Evolutionary conservation across 2,329 filamentous ascomycete genomes (phyloP), one percentile per base, ranked within the genome.

Genomic region (Diatrype stigma): DNA sequence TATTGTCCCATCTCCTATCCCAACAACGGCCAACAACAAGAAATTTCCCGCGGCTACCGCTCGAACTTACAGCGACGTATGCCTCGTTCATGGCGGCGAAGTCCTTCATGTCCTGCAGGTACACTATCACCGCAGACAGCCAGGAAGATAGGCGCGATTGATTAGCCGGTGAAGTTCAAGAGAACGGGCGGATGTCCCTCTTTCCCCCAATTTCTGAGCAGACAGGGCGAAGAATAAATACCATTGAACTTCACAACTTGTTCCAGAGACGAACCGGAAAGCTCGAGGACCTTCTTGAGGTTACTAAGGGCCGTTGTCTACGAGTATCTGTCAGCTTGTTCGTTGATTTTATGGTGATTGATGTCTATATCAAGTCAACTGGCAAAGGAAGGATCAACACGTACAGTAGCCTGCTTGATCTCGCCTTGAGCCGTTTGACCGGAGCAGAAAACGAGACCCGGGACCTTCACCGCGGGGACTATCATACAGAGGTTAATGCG

Each of bases 351-450:
- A 30, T 30, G 26, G 37, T 21, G 37, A n/a, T n/a, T n/a, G n/a
- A n/a, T n/a, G n/a, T n/a, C n/a, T n/a, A n/a, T n/a, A n/a, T n/a
- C n/a, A n/a, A n/a, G n/a, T n/a, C 37, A 11, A 19, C 17, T 11
- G 11, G 17, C 6, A 6, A 63, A 17, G 57, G 50, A 19, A 40
- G 35, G 47, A 50, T n/a, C 37, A 35, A n/a, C 32, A 57, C 67
- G 50, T 55, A 73, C 71, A 14, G 72, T 74, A 35, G 73, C 73
- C 51, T 73, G 68, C 60, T 73, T 74, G 47, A 75, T 75, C 54
- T 76, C 73, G 48, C 73, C 73, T 7, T 72, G 74, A n/a, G 72
- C 73, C n/a, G 73, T 75, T 59, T 76, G 73, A 3, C 73, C 73
- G 5, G 73, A 73, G 30, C 69, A 72, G 56, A 76, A 76, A 46